Evolutionary conservation across 2,329 filamentous ascomycete species (phyloP), one percentile per base, ranked within the genome.

Genomic region (Fusarium irregulare): DNA sequence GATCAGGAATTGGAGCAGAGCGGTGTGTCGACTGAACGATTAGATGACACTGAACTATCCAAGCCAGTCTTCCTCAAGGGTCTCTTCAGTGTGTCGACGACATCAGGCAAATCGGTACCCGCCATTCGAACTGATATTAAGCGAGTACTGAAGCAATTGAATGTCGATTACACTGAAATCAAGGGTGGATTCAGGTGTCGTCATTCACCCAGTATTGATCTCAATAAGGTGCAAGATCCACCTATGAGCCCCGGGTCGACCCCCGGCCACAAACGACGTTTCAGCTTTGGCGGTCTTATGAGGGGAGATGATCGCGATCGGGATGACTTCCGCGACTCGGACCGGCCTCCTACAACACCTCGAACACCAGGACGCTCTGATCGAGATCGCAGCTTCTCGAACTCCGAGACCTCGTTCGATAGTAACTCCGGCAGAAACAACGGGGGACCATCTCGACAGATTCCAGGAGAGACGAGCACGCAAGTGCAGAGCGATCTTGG

Each of bases 51-150:
- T 7, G 93, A 97, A 72, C 88, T 95, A 65, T 91, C 95, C 56
- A 98, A 97, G 79, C 96, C 96, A 0, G 96, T 98, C 5, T 98
- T 92, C 79, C 87, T 99, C 60, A 99, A 98, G 80, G 96, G 96
- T 7, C 86, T 99, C 20, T 98, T 99, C 82, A 98, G 95, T 75
- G 96, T 98, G 56, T 97, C 93, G 6, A 99, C 96, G 0, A 99
- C 96, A 9, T 98, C 94, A 61, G 96, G 91, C 76, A 97, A 97
- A 77, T 93, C 95, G 2, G 88, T 98, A 13, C 85, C 90, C 2
- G 89, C 93, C 63, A 99, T 99, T 68, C 90, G 95, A 41, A 85
- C 89, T 9, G 96, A 99, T 77, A 93, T 99, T 73, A 97, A 97
- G 76, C 88, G 95, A 51, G 96, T 98, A 4, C 82, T 99, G 55